Evolutionary conservation across 2,329 filamentous ascomycete species (phyloP).

Genomic region (Cladosporium sp.): DNA sequence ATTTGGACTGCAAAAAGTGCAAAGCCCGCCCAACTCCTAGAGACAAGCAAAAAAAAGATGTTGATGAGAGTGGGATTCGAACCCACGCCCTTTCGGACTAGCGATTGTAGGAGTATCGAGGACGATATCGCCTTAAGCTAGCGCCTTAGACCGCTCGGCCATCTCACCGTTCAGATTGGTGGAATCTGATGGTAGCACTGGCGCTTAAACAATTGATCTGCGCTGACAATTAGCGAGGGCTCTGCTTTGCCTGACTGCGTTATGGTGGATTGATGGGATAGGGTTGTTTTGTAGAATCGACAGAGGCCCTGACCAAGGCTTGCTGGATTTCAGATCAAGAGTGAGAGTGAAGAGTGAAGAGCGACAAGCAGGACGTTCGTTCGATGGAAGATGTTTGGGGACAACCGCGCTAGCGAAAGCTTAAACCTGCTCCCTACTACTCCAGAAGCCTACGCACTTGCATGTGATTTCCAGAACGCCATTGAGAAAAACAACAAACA

Average conservation of each 20-base stretch:
- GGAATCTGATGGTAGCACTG: neutral
- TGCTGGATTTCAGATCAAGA: too few species aligned
- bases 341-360: too few species aligned
- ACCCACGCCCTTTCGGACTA: conserved; percentile 29
- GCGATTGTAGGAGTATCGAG: conserved; percentile 10
- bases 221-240: too few species aligned
- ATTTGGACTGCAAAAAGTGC: too few species aligned
- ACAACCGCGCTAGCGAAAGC: neutral
- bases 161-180: conserved; percentile 4
- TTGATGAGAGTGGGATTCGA: conserved; percentile 29
- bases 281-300: too few species aligned
- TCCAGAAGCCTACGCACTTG: neutral
- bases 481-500: neutral
- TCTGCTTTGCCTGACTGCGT: too few species aligned
- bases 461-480: neutral
- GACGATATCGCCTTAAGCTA: conserved; percentile 23
- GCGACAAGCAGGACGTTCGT: too few species aligned
- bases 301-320: too few species aligned
- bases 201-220: too few species aligned
- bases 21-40: too few species aligned
- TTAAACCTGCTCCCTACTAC: neutral
- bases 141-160: conserved; percentile 25
- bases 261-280: too few species aligned
- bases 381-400: too few species aligned
- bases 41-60: conserved; percentile 11